Conservation (phyloP, 495 filamentous ascomycete genomes). For the Aspergillus steynii region DNA sequence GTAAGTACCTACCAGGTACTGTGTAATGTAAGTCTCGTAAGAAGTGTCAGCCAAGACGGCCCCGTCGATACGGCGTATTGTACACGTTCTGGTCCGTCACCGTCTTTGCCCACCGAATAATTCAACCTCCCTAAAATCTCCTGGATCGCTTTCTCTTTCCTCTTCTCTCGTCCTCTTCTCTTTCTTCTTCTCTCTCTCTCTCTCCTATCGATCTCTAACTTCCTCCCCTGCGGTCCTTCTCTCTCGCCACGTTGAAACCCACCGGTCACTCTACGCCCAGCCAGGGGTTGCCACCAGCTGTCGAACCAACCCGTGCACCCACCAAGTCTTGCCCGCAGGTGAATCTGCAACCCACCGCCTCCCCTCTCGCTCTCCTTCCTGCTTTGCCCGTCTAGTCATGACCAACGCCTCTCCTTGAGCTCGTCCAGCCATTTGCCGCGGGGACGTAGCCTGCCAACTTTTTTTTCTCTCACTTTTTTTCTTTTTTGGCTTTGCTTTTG, state of each 20-base stretch:
- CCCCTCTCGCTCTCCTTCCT: conserved; percentile 9
- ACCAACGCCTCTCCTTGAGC: conserved; percentile 24
- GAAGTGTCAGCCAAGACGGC: too few species aligned
- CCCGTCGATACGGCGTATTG: too few species aligned
- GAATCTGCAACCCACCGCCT: conserved; percentile 15
- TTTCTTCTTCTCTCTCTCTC: conserved; percentile 3
- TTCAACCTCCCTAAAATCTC: conserved; percentile 1
- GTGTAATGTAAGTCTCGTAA: too few species aligned
- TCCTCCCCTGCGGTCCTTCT: neutral
- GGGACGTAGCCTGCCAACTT: conserved; percentile 18
- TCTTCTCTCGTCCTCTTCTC: neutral
- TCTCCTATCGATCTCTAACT: conserved; percentile 1
- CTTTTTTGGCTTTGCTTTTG: neutral
- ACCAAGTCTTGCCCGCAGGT: conserved; percentile 14
- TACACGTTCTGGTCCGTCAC: too few species aligned
- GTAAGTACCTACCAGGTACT: too few species aligned
- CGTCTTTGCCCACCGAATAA: too few species aligned
- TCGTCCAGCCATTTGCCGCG: conserved; percentile 21
- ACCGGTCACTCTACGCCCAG: conserved; percentile 1
- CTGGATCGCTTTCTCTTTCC: neutral
- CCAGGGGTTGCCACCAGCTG: conserved; percentile 4
- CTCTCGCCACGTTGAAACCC: conserved; percentile 6
- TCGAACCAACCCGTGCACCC: conserved; percentile 3
- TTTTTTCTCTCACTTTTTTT: conserved; percentile 5
- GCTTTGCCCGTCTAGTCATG: conserved; percentile 25